Base-by-base conservation (phyloP, 192 early-diverging fungal genomes). In the Chytriomyces confervae region DNA sequence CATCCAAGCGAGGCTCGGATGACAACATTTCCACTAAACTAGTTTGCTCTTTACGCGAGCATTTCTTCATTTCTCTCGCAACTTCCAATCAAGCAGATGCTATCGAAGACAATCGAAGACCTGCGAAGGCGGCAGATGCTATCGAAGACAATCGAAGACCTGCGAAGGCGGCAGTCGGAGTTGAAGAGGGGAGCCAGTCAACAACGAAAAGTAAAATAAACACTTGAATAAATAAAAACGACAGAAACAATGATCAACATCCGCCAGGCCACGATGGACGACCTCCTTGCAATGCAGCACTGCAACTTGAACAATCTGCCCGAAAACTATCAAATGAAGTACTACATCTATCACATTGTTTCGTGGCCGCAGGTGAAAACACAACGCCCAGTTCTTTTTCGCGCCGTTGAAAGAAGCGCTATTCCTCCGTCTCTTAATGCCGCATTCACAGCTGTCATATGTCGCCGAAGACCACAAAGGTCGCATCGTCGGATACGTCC, bases 321-420 rank as follows among this genome's bases (percentile, higher is more conserved):
- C 8, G 98, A 99, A 86, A 99, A 99, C 91, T 99, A 99, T 84
- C 94, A 95, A 80, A 96, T 99, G 94, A 99, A 99, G 84, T 99
- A 99, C 87, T 98, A 92, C 88, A 90, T 89, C 49, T 87, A 87
- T 78, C 86, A 87, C 62, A 68, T 82, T 7, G 50, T 81, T 45
- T 85, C 86, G 20, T 87, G 86, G 86, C 86, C 86, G 13, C 95
- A 97, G 83, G 67, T 49, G 18, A 16, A 93, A 95, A 91, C 95
- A 95, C 82, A 95, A 95, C 84, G n/a, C 64, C 95, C 89, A 85
- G 85, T 85, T 50, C 81, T 81, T 49, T 65, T 36, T 13, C 80
- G 82, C 60, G 20, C n/a, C 7, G 81, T 74, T 60, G 20, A 65
- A 24, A 60, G 16, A 4, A 18, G 53, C 53, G 13, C 20, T 2